Base-by-base conservation (phyloP, 169 alveolate species). In the Plasmodium coatneyi region DNA sequence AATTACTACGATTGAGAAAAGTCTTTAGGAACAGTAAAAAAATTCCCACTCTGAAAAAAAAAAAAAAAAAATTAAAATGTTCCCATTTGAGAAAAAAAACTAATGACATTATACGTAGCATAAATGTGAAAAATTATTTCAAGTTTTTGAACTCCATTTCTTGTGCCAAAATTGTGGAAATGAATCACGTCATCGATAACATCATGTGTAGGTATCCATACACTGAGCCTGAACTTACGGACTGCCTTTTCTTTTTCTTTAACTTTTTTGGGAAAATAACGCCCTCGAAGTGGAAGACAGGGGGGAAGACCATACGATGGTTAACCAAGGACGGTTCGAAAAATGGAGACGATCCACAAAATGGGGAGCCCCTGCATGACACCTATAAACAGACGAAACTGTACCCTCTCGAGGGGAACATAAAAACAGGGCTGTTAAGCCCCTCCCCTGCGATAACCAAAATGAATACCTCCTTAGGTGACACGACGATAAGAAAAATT, bases 161-260 rank as follows among this genome's bases (percentile, higher is more conserved):
- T 80, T 89, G 94, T 30, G 12, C 46, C 41, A 89, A 89, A 89
- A 89, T 89, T 79, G 52, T 89, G 34, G 90, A 80, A 80, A 89
- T 80, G 52, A 72, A 80, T 30, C 34, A 71, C 36, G 66, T 34
- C 49, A 72, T 89, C 25, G 41, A 89, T 36, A 80, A 56, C 52
- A 49, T 70, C 19, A 36, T 39, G 70, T 36, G 32, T 71, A 80
- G 25, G 71, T 54, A 78, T 70, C 32, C 25, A n/a, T 89, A 80
- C 32, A 36, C 70, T 56, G 83, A 79, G 49, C 16, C 71, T 66
- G 25, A 89, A 25, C 34, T 89, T 7, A 25, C 60, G 28, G 83
- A 89, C 5, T 66, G 70, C 66, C 41, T 89, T 79, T 89, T 89
- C 30, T 25, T 80, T 43, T 89, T 66, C 72, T 89, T 89, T 66